phyloP scores from a whole-genome alignment of 495 filamentous ascomycete genomes.

The Pseudoneurospora amorphoporcata region DNA sequence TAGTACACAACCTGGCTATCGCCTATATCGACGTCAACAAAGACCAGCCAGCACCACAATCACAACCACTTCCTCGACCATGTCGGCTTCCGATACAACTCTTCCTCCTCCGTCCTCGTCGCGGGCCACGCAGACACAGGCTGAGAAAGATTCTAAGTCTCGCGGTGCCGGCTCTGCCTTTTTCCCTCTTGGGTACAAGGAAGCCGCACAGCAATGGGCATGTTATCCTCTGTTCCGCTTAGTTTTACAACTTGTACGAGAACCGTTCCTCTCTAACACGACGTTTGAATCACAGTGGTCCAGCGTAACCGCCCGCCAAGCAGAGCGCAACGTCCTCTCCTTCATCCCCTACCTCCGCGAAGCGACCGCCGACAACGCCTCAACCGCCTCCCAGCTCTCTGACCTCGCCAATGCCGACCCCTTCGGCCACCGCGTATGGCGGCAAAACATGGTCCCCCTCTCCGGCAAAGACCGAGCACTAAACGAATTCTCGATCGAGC shows the following conservation, averaged over 20 bases:
- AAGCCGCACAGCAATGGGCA: slow-evolving; percentile 89
- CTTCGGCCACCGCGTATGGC: slow-evolving; percentile 77
- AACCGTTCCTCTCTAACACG: neutral
- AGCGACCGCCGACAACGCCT: slow-evolving; percentile 40
- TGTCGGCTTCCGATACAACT: neutral
- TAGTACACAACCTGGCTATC: neutral
- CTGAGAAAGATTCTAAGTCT: neutral
- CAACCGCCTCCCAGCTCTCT: slow-evolving; percentile 19
- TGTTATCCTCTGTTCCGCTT: slow-evolving; percentile 13
- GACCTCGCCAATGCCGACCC: slow-evolving; percentile 55
- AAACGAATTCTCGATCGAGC: slow-evolving; percentile 88
- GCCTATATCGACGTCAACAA: slow-evolving; percentile 20
- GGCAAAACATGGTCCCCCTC: slow-evolving; percentile 72
- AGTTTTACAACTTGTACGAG: neutral
- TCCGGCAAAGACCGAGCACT: slow-evolving; percentile 76
- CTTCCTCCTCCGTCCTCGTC: neutral
- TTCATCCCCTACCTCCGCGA: slow-evolving; percentile 77
- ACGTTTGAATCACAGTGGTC: slow-evolving; percentile 53
- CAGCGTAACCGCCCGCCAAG: slow-evolving; percentile 64
- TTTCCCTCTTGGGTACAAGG: slow-evolving; percentile 86
- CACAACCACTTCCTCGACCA: slow-evolving; percentile 5
- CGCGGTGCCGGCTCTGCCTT: slow-evolving; percentile 18
- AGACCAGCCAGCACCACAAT: slow-evolving; percentile 17
- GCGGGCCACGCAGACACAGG: neutral
- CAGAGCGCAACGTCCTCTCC: slow-evolving; percentile 83